Conservation (phyloP, 2,329 filamentous ascomycete genomes). For the Fusarium ambrosium region DNA sequence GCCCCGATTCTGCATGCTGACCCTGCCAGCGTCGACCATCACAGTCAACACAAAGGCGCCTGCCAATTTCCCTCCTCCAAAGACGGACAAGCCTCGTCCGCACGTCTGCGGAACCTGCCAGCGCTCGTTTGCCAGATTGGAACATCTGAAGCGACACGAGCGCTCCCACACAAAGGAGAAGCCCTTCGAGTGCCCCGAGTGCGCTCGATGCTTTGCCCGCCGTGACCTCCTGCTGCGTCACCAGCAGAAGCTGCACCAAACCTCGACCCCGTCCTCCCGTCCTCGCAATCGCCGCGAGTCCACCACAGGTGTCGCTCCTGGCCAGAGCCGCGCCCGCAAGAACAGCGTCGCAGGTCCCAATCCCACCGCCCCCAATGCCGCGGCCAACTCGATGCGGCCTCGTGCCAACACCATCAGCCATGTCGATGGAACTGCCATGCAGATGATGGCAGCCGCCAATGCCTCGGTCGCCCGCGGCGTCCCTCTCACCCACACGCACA, state of each 20-base stretch:
- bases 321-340: constrained; percentile 85
- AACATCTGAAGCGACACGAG: constrained; percentile 97
- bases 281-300: constrained; percentile 93
- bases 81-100: constrained; percentile 96
- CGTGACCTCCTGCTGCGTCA: constrained; percentile 92
- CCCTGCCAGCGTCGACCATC: constrained; percentile 61
- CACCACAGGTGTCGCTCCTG: constrained; percentile 77
- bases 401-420: constrained; percentile 97
- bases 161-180: constrained; percentile 99
- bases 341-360: constrained; percentile 82
- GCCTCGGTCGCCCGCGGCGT: constrained; percentile 64
- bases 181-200: constrained; percentile 97
- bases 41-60: constrained; percentile 64
- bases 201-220: constrained; percentile 92
- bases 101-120: constrained; percentile 94
- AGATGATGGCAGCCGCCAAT: constrained; percentile 75
- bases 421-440: constrained; percentile 82
- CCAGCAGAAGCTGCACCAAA: constrained; percentile 98
- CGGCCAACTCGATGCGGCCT: constrained; percentile 79
- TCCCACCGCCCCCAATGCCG: constrained; percentile 59
- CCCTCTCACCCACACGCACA: constrained; percentile 70
- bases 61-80: constrained; percentile 79
- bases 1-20: constrained; percentile 48
- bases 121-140: constrained; percentile 92
- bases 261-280: constrained; percentile 86